Evolutionary conservation across 768 basidiomycete species (phyloP).

Genomic region (Naematelia encephala): DNA sequence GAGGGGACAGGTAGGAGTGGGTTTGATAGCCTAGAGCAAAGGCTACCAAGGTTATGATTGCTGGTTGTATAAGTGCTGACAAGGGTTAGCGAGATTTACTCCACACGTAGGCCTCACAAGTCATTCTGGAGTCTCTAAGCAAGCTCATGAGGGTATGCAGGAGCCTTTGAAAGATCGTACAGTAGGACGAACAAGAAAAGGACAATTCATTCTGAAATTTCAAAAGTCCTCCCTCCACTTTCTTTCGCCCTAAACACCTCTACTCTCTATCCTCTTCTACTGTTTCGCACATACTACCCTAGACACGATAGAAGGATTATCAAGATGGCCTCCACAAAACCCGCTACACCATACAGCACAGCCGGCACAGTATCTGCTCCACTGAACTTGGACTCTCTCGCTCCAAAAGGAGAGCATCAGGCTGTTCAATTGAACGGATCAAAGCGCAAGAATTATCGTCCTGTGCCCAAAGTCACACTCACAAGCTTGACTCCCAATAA

Average conservation of each 20-base stretch:
- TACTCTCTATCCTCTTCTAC: too few species aligned
- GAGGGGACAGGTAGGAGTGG: conserved; percentile 19
- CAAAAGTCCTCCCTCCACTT: not conserved
- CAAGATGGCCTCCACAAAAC: conserved; percentile 1
- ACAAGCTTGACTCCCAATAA: conserved; percentile 49
- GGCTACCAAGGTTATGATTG: conserved; percentile 30
- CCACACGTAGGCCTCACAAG: conserved; percentile 12
- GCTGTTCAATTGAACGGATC: conserved; percentile 23
- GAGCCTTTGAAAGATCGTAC: too few species aligned
- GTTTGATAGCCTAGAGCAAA: conserved; percentile 38
- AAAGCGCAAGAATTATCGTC: conserved; percentile 30
- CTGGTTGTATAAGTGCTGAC: conserved; percentile 27
- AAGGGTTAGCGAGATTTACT: not conserved
- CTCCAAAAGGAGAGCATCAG: conserved; percentile 33
- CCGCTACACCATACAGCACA: conserved; percentile 27
- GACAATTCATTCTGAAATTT: not conserved
- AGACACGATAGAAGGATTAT: too few species aligned
- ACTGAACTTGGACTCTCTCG: conserved; percentile 28
- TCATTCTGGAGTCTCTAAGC: conserved; percentile 15
- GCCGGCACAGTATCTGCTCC: conserved; percentile 43
- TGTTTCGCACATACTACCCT: too few species aligned
- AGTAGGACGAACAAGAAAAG: not conserved
- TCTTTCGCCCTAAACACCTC: too few species aligned
- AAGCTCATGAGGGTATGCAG: conserved; percentile 7
- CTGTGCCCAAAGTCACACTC: conserved; percentile 44